Evolutionary conservation across 1,284 basidiomycete species (phyloP).

Genomic region (Gomphus bonarii): DNA sequence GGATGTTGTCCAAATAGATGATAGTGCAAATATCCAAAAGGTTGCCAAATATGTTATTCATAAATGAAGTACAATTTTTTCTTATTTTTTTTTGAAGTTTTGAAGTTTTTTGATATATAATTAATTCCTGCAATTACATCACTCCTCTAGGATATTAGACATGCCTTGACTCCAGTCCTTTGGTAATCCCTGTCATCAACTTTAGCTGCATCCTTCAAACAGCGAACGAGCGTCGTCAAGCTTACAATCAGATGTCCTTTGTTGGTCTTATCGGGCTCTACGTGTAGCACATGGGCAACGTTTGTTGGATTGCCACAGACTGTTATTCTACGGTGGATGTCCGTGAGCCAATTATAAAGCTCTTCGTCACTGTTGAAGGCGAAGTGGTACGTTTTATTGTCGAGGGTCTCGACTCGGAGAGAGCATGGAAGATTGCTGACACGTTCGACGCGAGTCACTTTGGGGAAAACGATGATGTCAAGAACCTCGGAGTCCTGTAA

Average conservation of each 20-base stretch:
- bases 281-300: neutral
- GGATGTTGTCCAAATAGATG: no score
- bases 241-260: neutral
- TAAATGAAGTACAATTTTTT: no score
- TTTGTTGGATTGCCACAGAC: neutral
- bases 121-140: no score
- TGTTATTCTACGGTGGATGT: neutral
- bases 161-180: neutral
- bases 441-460: neutral
- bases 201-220: neutral
- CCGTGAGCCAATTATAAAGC: conserved; percentile 7
- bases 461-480: conserved; percentile 3
- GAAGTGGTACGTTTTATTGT: neutral
- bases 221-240: neutral
- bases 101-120: no score
- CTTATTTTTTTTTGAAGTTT: no score
- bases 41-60: no score
- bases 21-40: no score
- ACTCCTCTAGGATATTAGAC: no score
- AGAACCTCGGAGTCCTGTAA: neutral
- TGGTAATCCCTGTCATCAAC: neutral
- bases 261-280: neutral
- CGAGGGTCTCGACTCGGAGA: neutral
- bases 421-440: neutral
- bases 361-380: neutral